Conservation (phyloP, 2,329 filamentous ascomycete genomes). For the Emericellopsis atlantica region DNA sequence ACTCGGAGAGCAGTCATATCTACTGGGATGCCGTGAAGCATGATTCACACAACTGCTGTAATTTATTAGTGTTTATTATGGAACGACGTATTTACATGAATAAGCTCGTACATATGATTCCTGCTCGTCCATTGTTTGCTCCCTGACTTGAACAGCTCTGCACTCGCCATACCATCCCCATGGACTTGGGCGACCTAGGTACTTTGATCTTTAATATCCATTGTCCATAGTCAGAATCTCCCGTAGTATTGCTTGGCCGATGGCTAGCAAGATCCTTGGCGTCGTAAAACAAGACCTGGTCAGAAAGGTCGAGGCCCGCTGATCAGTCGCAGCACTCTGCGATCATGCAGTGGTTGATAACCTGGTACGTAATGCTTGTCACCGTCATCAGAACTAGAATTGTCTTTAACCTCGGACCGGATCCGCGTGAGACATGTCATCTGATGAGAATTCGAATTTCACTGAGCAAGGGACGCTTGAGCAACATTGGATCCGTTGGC, state of each 20-base stretch:
- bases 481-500: not conserved
- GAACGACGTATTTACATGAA: not conserved
- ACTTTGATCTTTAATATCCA: not conserved
- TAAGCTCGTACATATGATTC: no score
- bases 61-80: conserved; percentile 28
- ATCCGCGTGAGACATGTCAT: no score
- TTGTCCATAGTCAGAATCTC: not conserved
- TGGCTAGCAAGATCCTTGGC: not conserved
- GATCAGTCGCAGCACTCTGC: not conserved
- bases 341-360: not conserved
- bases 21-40: conserved; percentile 19
- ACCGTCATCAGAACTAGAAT: no score
- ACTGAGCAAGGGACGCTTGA: not conserved
- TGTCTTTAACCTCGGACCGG: no score
- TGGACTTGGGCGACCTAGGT: not conserved
- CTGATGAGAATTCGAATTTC: not conserved
- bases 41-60: conserved; percentile 28
- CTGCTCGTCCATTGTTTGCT: no score
- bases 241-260: not conserved
- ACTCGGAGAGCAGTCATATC: not conserved
- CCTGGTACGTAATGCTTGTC: not conserved
- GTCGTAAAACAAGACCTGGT: not conserved
- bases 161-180: no score
- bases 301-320: not conserved
- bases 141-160: no score